Evolutionary conservation across 768 basidiomycete genomes (phyloP).

Genomic region (Suillus ampliporus): DNA sequence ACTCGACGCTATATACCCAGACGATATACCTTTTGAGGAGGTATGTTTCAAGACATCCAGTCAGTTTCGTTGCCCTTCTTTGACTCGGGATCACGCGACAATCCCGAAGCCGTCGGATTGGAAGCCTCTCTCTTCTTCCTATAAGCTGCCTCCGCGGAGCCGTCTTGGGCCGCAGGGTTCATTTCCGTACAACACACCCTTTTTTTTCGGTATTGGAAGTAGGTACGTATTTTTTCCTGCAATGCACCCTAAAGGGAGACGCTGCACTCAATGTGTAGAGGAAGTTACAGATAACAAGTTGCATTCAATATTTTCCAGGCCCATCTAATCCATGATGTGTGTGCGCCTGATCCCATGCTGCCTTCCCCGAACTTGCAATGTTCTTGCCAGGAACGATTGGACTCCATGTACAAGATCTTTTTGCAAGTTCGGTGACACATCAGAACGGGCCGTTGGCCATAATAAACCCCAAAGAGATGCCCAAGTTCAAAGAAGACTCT

Average conservation of each 20-base stretch:
- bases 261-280: background rate
- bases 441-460: background rate
- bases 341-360: too few species aligned
- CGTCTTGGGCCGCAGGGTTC: constrained; percentile 17
- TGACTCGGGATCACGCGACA: constrained; percentile 11
- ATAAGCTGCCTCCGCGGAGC: constrained; percentile 34
- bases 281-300: background rate
- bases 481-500: background rate
- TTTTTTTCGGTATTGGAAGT: constrained; percentile 20
- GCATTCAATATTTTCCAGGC: background rate
- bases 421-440: background rate
- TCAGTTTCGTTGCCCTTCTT: background rate
- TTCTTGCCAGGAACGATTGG: background rate
- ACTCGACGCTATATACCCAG: background rate
- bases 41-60: background rate
- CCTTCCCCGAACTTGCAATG: background rate
- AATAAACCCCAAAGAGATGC: background rate
- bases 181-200: constrained; percentile 25
- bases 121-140: constrained; percentile 13
- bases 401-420: background rate
- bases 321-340: background rate
- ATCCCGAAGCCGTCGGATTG: background rate
- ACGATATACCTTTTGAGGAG: background rate
- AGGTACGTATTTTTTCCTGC: constrained; percentile 13
- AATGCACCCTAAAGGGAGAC: constrained; percentile 5